phyloP scores from a whole-genome alignment of 208 protist species.

The Leishmania amazonensis region DNA sequence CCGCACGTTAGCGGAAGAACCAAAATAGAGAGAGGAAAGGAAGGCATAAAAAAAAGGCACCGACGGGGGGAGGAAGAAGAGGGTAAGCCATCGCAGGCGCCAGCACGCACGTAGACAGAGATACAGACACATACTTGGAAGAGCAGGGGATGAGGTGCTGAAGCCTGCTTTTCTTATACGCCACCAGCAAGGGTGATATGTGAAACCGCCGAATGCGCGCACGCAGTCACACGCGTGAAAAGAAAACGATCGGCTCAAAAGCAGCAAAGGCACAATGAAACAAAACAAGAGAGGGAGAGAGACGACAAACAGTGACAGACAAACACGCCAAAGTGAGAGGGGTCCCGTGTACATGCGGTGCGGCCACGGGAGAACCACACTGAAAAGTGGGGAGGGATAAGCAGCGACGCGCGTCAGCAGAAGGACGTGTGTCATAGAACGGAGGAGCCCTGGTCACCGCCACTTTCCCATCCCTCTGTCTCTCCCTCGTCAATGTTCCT shows the following conservation, averaged over 20 bases:
- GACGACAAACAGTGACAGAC: neutral
- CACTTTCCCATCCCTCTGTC: neutral
- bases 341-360: neutral
- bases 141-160: neutral
- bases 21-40: neutral
- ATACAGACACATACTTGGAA: neutral
- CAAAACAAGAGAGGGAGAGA: no score
- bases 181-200: neutral
- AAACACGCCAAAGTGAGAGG: neutral
- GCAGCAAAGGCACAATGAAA: conserved; percentile 9
- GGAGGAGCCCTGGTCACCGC: neutral
- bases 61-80: neutral
- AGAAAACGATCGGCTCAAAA: conserved; percentile 3
- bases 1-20: neutral
- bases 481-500: neutral
- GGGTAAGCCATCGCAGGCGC: neutral
- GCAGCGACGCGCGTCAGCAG: neutral
- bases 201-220: neutral
- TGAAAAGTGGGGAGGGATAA: conserved; percentile 1
- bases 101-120: neutral
- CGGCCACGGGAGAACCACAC: neutral
- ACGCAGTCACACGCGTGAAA: neutral
- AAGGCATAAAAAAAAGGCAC: neutral
- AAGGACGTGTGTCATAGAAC: neutral
- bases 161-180: neutral